Percentiles rank a stretch among this genome's conserved stretches.
These are phyloP conservation scores for Eucalyptus pauciflora DNA, from an alignment of 345 rosid species.

Conservation along the genomic window DNA sequence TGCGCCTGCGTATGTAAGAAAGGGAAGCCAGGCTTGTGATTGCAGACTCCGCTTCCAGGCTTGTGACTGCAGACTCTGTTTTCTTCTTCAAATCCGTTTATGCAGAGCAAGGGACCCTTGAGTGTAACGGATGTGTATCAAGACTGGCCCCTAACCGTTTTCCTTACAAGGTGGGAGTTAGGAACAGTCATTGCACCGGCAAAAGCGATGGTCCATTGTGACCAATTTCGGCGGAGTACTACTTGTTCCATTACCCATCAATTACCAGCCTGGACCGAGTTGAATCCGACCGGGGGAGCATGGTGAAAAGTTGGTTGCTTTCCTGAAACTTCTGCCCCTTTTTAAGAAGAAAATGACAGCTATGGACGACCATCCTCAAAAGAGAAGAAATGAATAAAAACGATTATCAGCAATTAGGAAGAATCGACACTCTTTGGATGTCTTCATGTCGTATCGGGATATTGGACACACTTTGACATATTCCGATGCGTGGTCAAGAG, in stretches of 20 bases:
- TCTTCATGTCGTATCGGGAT: accelerated
- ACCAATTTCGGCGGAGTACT: background rate
- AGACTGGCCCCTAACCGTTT: background rate
- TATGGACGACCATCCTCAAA: background rate
- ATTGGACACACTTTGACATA: accelerated
- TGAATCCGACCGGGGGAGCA: background rate
- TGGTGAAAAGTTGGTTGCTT: background rate
- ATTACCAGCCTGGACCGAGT: background rate
- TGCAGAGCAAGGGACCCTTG: background rate
- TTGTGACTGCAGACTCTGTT: background rate
- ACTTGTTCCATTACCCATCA: background rate
- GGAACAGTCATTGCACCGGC: background rate
- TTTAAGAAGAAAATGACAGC: background rate
- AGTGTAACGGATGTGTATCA: background rate
- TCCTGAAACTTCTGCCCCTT: background rate
- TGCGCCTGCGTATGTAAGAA: background rate
- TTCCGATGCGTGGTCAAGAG: accelerated
- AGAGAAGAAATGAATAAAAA: background rate
- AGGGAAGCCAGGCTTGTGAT: background rate
- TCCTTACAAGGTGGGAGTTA: background rate
- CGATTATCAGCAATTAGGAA: too few relatives aligned
- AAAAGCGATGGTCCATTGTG: background rate
- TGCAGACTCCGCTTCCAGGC: background rate
- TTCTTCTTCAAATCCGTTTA: background rate
- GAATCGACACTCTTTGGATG: accelerated